phyloP scores from a whole-genome alignment of 208 protist species.

The Leishmania arabica region DNA sequence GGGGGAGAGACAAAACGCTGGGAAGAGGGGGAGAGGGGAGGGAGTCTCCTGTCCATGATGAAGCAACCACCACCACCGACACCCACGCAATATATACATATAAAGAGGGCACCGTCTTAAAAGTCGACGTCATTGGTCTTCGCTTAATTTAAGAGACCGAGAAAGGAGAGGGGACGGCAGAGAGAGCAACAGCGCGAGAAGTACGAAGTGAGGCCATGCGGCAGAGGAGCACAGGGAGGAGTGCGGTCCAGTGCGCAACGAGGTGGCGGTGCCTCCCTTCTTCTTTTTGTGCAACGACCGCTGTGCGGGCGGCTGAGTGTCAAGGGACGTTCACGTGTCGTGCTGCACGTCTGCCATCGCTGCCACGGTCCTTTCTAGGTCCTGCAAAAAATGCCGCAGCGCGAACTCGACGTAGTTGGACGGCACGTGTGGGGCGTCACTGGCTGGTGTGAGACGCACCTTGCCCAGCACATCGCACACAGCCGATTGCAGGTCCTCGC shows the following conservation, averaged over 20 bases:
- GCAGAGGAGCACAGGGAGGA: neutral
- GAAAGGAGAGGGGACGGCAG: neutral
- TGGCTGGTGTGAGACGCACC: slow-evolving; percentile 3
- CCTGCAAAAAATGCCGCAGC: slow-evolving; percentile 79
- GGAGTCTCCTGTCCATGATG: neutral
- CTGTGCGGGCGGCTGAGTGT: neutral
- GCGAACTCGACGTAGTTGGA: slow-evolving; percentile 78
- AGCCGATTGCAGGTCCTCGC: slow-evolving; percentile 39
- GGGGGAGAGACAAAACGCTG: neutral
- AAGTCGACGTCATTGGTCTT: neutral
- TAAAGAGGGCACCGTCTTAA: neutral
- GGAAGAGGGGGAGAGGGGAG: neutral
- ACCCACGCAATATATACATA: neutral
- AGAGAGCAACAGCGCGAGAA: neutral
- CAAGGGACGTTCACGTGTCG: neutral
- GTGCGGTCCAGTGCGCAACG: neutral
- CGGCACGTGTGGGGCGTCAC: slow-evolving; percentile 22
- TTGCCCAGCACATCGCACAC: slow-evolving; percentile 29
- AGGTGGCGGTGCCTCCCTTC: neutral
- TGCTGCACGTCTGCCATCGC: slow-evolving; percentile 27
- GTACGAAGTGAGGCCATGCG: neutral
- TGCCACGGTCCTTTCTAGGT: slow-evolving; percentile 60
- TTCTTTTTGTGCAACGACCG: neutral
- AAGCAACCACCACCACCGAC: too few species aligned
- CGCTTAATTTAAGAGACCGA: neutral